phyloP scores from a whole-genome alignment of 805 yeast genomes.

The Nakazawaea pomicola region DNA sequence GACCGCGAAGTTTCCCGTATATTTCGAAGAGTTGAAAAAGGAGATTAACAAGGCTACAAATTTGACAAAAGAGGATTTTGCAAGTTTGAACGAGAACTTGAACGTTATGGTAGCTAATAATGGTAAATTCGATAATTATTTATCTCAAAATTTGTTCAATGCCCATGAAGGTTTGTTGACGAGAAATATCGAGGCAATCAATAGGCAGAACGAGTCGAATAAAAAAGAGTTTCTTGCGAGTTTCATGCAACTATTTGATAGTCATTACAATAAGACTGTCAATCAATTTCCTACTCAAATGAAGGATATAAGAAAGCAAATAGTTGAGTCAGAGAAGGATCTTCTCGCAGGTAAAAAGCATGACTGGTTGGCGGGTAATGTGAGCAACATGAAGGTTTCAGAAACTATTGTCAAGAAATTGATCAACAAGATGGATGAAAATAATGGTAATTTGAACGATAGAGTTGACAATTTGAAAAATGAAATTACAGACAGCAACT shows the following conservation, averaged over 20 bases:
- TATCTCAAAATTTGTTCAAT: slow-evolving; percentile 9
- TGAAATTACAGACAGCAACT: slow-evolving; percentile 4
- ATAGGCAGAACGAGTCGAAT: slow-evolving; percentile 4
- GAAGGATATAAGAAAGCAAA: not conserved
- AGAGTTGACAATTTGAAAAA: slow-evolving; percentile 18
- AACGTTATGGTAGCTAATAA: not conserved
- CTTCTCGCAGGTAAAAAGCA: slow-evolving; percentile 4
- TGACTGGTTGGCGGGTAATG: slow-evolving; percentile 5
- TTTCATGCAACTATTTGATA: slow-evolving; percentile 1
- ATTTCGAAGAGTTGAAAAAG: slow-evolving; percentile 18
- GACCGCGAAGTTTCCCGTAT: slow-evolving; percentile 18
- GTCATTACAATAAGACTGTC: slow-evolving; percentile 1
- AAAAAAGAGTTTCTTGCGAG: slow-evolving; percentile 9
- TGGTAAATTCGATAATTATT: slow-evolving; percentile 8
- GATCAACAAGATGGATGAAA: slow-evolving; percentile 12
- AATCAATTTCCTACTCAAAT: slow-evolving; percentile 4
- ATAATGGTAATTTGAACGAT: slow-evolving; percentile 2
- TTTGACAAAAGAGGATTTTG: slow-evolving; percentile 18
- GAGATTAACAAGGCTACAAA: slow-evolving; percentile 14
- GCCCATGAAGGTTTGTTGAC: slow-evolving; percentile 9
- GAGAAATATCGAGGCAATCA: slow-evolving; percentile 9
- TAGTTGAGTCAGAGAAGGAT: slow-evolving; percentile 8
- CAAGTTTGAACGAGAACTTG: slow-evolving; percentile 10
- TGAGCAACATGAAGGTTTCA: not conserved
- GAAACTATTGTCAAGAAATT: slow-evolving; percentile 3